Percentiles rank a stretch among this genome's conserved stretches.
Conservation (phyloP, 305 asterid species). For the Fraxinus paxiana region DNA sequence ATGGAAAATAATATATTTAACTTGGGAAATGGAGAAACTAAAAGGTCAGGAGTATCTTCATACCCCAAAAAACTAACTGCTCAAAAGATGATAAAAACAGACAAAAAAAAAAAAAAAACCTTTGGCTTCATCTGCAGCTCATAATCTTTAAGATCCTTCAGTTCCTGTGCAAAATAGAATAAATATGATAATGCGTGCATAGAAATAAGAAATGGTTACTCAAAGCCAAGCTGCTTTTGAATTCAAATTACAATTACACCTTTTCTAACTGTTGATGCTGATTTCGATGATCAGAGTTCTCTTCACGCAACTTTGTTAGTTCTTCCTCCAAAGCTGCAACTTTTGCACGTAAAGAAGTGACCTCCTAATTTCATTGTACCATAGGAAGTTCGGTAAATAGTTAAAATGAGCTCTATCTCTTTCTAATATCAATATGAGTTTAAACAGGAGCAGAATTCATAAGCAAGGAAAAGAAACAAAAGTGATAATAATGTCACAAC, state of each 20-base stretch:
- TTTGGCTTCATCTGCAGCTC: slow-evolving; percentile 89
- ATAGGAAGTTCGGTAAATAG: neutral
- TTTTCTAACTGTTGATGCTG: slow-evolving; percentile 61
- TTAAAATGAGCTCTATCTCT: neutral
- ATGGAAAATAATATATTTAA: neutral
- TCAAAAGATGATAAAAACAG: neutral
- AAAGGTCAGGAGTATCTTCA: slow-evolving; percentile 12
- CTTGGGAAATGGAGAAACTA: neutral
- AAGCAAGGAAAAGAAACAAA: slow-evolving; percentile 12
- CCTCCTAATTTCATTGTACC: slow-evolving; percentile 43
- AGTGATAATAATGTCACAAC: neutral
- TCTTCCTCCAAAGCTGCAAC: slow-evolving; percentile 65
- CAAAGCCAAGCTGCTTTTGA: slow-evolving; percentile 3
- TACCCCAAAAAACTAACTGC: neutral
- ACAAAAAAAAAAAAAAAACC: slow-evolving; percentile 31
- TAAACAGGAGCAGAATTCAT: slow-evolving; percentile 6
- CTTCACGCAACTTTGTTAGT: slow-evolving; percentile 56
- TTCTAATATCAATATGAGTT: neutral
- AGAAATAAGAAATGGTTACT: slow-evolving; percentile 10
- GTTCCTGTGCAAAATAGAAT: slow-evolving; percentile 59
- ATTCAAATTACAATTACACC: slow-evolving; percentile 43
- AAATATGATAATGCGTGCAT: slow-evolving; percentile 17
- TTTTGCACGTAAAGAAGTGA: slow-evolving; percentile 56
- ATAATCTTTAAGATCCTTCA: slow-evolving; percentile 68
- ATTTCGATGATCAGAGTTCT: slow-evolving; percentile 48